These are phyloP conservation scores for Lanmaoa rubissima DNA, from an alignment of 768 basidiomycete genomes.

Conservation along the genomic window DNA sequence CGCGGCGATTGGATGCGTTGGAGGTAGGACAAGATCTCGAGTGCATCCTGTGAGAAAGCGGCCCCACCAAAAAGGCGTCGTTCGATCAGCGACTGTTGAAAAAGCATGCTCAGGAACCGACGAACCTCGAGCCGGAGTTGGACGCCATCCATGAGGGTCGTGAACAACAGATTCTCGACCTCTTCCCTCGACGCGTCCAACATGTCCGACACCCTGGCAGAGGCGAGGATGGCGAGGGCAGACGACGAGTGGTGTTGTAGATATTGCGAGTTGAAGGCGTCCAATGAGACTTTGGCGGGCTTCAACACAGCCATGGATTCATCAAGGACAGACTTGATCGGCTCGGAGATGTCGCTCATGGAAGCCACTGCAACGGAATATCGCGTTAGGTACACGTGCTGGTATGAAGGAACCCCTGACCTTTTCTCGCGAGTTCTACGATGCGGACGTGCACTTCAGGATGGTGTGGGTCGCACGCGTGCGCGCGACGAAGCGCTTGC, in stretches of 20 bases:
- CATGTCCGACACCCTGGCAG: constrained; percentile 52
- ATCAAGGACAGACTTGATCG: constrained; percentile 50
- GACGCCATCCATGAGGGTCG: constrained; percentile 42
- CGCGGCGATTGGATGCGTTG: constrained; percentile 48
- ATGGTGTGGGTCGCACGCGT: constrained; percentile 48
- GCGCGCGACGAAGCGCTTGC: constrained; percentile 60
- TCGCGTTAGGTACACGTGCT: not conserved
- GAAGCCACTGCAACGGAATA: constrained; percentile 41
- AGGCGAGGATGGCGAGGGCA: constrained; percentile 56
- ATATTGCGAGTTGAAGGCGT: constrained; percentile 72
- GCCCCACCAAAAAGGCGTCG: not conserved
- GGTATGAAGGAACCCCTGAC: constrained; percentile 34
- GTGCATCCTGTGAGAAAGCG: constrained; percentile 44
- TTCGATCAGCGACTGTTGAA: not conserved
- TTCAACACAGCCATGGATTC: constrained; percentile 50
- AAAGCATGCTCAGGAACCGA: not conserved
- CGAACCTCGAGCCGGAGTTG: constrained; percentile 49
- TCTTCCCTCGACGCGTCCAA: constrained; percentile 54
- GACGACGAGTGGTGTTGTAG: constrained; percentile 59
- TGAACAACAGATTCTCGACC: constrained; percentile 58
- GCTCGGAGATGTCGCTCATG: constrained; percentile 42
- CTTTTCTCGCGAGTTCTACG: constrained; percentile 56
- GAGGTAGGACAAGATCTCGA: constrained; percentile 49
- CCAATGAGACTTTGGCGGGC: constrained; percentile 55
- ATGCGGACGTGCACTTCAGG: constrained; percentile 73